Conservation (phyloP, 805 yeast genomes). For the Pichia gijzeniarum region DNA sequence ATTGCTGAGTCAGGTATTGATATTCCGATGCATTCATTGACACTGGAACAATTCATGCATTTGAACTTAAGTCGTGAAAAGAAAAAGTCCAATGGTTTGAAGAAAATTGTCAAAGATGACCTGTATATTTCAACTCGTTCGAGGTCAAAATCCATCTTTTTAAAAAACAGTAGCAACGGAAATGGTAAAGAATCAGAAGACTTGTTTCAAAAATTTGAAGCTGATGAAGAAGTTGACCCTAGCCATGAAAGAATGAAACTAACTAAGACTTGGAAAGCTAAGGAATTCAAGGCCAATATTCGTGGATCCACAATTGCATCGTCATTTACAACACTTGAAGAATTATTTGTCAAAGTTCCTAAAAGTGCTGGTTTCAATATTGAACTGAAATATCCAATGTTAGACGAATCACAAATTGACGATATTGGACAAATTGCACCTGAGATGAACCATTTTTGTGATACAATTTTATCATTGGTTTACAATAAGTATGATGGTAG, state of each 20-base stretch:
- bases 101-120: conserved; percentile 26
- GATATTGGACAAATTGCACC: conserved; percentile 80
- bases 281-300: conserved; percentile 88
- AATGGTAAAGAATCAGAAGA: not conserved
- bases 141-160: conserved; percentile 35
- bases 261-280: conserved; percentile 81
- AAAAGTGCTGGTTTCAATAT: conserved; percentile 84
- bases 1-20: conserved; percentile 96
- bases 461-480: conserved; percentile 72
- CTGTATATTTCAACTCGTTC: conserved; percentile 23
- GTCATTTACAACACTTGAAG: conserved; percentile 81
- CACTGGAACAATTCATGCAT: conserved; percentile 79
- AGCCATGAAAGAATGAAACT: conserved; percentile 64
- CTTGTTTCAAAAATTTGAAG: not conserved
- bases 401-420: conserved; percentile 85
- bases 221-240: conserved; percentile 13
- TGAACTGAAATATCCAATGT: conserved; percentile 92
- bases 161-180: conserved; percentile 8
- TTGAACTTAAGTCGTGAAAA: conserved; percentile 32
- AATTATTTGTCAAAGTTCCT: conserved; percentile 77
- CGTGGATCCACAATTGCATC: conserved; percentile 89
- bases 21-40: conserved; percentile 90
- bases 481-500: conserved; percentile 74
- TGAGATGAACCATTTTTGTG: conserved; percentile 83
- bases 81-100: conserved; percentile 14